Evolutionary conservation across 768 basidiomycete genomes (phyloP).

Genomic region (Pleurotus citrinopileatus): DNA sequence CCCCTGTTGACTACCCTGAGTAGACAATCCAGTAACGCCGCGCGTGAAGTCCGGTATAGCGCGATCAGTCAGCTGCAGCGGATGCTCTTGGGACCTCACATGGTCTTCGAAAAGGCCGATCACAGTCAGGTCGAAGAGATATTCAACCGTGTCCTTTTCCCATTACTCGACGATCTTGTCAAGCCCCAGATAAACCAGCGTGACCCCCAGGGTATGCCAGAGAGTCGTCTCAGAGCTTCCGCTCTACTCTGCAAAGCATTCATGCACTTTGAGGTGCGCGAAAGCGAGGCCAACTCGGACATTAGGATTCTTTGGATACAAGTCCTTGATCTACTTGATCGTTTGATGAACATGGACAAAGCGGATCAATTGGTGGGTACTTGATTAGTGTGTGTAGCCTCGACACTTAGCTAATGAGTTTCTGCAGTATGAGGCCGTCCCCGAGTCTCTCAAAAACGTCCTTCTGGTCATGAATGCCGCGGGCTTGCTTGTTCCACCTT

Average conservation of each 20-base stretch:
- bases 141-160: conserved; percentile 89
- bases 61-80: conserved; percentile 84
- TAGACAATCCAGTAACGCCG: conserved; percentile 79
- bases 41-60: conserved; percentile 79
- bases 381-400: not conserved
- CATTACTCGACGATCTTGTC: conserved; percentile 86
- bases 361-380: conserved; percentile 80
- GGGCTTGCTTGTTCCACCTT: conserved; percentile 70
- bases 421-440: conserved; percentile 85
- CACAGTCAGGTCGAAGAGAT: conserved; percentile 71
- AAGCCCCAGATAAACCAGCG: conserved; percentile 76
- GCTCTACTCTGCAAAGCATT: conserved; percentile 94
- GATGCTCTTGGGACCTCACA: conserved; percentile 73
- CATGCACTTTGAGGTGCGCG: conserved; percentile 86
- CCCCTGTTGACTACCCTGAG: conserved; percentile 72
- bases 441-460: conserved; percentile 96
- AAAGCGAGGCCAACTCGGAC: conserved; percentile 56
- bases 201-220: conserved; percentile 86
- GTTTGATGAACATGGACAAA: conserved; percentile 83
- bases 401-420: not conserved
- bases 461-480: conserved; percentile 94
- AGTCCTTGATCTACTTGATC: conserved; percentile 85
- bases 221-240: conserved; percentile 84
- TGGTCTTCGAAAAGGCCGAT: conserved; percentile 56
- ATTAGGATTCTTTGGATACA: conserved; percentile 82